These are phyloP conservation scores for Pythium dissimile DNA, from an alignment of 352 stramenopile species.

Conservation along the genomic window DNA sequence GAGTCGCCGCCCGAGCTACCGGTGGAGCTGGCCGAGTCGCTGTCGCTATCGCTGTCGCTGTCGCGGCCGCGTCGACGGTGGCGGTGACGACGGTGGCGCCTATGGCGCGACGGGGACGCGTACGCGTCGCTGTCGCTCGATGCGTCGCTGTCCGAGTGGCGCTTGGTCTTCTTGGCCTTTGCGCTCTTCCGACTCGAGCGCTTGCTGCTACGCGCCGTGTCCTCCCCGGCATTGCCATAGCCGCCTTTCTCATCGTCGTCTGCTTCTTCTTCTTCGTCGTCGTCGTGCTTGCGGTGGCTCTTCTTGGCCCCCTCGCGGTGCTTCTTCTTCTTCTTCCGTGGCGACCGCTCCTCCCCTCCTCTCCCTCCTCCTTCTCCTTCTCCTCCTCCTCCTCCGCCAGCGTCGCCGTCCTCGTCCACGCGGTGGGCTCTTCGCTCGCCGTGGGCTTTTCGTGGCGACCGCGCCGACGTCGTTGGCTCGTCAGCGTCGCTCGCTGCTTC, in stretches of 20 bases:
- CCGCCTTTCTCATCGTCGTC: neutral
- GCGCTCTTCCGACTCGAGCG: slow-evolving; percentile 45
- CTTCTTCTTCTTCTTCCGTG: slow-evolving; percentile 71
- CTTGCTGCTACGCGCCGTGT: slow-evolving; percentile 37
- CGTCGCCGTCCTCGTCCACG: slow-evolving; percentile 23
- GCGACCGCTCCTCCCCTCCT: too few relatives aligned
- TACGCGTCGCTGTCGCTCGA: slow-evolving; percentile 6
- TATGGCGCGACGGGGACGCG: slow-evolving; percentile 1
- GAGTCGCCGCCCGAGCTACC: slow-evolving; percentile 46
- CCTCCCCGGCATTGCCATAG: slow-evolving; percentile 23
- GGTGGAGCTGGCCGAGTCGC: slow-evolving; percentile 50
- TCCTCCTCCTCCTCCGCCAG: slow-evolving; percentile 2
- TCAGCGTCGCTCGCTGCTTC: slow-evolving; percentile 39
- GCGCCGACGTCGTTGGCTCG: slow-evolving; percentile 20
- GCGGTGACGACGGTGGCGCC: slow-evolving; percentile 14
- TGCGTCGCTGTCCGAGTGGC: slow-evolving; percentile 9
- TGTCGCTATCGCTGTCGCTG: slow-evolving; percentile 32
- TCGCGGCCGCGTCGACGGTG: slow-evolving; percentile 22
- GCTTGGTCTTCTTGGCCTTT: slow-evolving; percentile 37
- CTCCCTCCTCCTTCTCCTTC: too few relatives aligned
- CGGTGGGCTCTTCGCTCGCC: slow-evolving; percentile 17
- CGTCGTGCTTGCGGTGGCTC: slow-evolving; percentile 27
- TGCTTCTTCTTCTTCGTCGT: slow-evolving; percentile 27
- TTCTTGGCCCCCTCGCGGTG: slow-evolving; percentile 25
- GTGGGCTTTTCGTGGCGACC: slow-evolving; percentile 43